These are phyloP conservation scores for Phytophthora vignae DNA, from an alignment of 352 stramenopile genomes.

Conservation along the genomic window DNA sequence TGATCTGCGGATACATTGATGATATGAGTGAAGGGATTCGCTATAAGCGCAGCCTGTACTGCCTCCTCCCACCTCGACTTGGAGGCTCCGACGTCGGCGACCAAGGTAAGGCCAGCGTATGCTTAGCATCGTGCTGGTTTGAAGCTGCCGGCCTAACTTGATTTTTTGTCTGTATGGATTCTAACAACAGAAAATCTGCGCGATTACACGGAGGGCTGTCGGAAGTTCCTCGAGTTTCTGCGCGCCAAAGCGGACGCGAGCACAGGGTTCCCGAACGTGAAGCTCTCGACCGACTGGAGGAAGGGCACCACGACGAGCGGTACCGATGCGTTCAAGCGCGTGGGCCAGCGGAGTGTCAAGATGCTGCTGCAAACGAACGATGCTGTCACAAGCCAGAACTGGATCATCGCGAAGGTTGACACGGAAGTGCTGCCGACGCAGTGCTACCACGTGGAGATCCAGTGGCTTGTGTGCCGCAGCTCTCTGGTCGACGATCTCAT, in stretches of 20 bases:
- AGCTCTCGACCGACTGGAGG: conserved; percentile 61
- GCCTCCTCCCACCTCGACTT: conserved; percentile 65
- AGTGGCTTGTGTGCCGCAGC: conserved; percentile 87
- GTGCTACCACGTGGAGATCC: conserved; percentile 87
- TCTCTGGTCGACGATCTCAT: conserved; percentile 86
- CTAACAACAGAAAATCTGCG: conserved; percentile 63
- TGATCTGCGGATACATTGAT: conserved; percentile 89
- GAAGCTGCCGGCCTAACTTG: too few relatives aligned
- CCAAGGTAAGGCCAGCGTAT: conserved; percentile 33
- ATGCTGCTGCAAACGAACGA: conserved; percentile 75
- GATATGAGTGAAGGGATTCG: conserved; percentile 87
- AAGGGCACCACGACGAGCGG: conserved; percentile 55
- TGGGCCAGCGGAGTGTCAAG: conserved; percentile 74
- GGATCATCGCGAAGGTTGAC: conserved; percentile 82
- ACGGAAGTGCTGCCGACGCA: conserved; percentile 71
- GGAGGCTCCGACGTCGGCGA: conserved; percentile 37
- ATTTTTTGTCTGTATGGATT: too few relatives aligned
- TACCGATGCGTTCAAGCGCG: conserved; percentile 67
- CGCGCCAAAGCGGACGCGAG: conserved; percentile 64
- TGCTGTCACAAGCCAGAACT: conserved; percentile 81
- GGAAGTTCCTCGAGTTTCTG: conserved; percentile 78
- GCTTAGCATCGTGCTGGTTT: not conserved
- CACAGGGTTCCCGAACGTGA: conserved; percentile 62
- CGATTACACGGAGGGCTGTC: conserved; percentile 67
- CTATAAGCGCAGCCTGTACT: conserved; percentile 83